phyloP scores from a whole-genome alignment of 2,329 filamentous ascomycete species.

The Pseudophaeomoniella oleicola region DNA sequence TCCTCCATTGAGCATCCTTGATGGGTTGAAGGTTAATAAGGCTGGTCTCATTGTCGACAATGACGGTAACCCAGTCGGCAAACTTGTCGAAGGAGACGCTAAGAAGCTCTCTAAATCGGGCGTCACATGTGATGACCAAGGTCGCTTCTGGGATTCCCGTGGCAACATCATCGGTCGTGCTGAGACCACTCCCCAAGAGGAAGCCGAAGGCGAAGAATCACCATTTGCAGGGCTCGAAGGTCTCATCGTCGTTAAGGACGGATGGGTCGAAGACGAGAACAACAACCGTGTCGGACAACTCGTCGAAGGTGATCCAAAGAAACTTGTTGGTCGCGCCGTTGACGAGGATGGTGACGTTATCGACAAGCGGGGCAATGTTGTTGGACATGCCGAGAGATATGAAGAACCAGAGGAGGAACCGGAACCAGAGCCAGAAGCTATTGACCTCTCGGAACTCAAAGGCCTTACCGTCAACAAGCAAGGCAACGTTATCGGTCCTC shows the following conservation, averaged over 20 bases:
- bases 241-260: constrained; percentile 31
- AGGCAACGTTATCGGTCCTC: constrained; percentile 38
- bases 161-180: constrained; percentile 50
- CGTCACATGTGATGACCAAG: constrained; percentile 37
- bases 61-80: constrained; percentile 36
- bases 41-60: constrained; percentile 27
- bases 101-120: constrained; percentile 40
- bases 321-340: constrained; percentile 42
- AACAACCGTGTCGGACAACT: constrained; percentile 34
- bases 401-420: constrained; percentile 37
- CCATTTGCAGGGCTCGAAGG: constrained; percentile 31
- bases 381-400: constrained; percentile 40
- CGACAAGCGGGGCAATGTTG: constrained; percentile 46
- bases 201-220: constrained; percentile 21
- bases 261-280: constrained; percentile 34
- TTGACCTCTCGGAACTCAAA: constrained; percentile 38
- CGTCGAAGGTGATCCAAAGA: constrained; percentile 44
- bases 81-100: constrained; percentile 46
- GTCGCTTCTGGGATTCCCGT: constrained; percentile 49
- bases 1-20: constrained; percentile 20
- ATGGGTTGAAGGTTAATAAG: constrained; percentile 28
- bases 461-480: constrained; percentile 43
- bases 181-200: constrained; percentile 25
- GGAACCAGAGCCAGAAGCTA: constrained; percentile 24
- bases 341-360: constrained; percentile 50